A percentile compares a stretch with the other conserved stretches of the same genome.
Evolutionary conservation across 2,329 filamentous ascomycete species (phyloP).

Genomic region (Penicillium sclerotigenum): DNA sequence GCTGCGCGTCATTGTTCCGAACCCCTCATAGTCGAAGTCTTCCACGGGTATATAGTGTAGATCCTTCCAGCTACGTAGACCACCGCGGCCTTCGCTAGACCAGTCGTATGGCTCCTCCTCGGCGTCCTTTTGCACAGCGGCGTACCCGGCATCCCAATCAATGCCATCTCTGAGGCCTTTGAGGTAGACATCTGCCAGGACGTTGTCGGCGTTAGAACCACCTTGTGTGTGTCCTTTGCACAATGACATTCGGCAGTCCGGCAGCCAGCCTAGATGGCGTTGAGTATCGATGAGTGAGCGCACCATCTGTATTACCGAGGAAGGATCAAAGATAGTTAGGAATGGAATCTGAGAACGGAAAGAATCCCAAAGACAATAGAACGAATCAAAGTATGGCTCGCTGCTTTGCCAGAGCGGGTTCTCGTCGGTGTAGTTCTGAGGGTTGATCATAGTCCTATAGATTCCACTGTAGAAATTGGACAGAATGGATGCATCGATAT

Average conservation of each 20-base stretch:
- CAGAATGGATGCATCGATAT: slow-evolving; percentile 30
- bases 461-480: slow-evolving; percentile 66
- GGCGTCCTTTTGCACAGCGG: slow-evolving; percentile 67
- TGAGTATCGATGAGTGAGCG: slow-evolving; percentile 70
- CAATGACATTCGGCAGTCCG: slow-evolving; percentile 70
- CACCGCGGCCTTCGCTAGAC: slow-evolving; percentile 66
- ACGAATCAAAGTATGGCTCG: slow-evolving; percentile 71
- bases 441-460: slow-evolving; percentile 67
- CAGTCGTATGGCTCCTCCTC: slow-evolving; percentile 68
- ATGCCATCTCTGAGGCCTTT: slow-evolving; percentile 62
- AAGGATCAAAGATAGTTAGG: slow-evolving; percentile 64
- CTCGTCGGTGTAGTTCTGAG: slow-evolving; percentile 70
- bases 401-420: slow-evolving; percentile 63
- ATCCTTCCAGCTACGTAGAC: slow-evolving; percentile 66
- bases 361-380: slow-evolving; percentile 72
- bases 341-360: slow-evolving; percentile 68
- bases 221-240: slow-evolving; percentile 70
- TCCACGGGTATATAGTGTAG: slow-evolving; percentile 68
- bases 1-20: slow-evolving; percentile 66
- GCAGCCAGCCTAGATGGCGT: slow-evolving; percentile 65
- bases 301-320: slow-evolving; percentile 61
- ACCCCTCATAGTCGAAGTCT: slow-evolving; percentile 64
- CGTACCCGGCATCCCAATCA: slow-evolving; percentile 65
- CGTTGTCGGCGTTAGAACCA: slow-evolving; percentile 68
- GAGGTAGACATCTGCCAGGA: slow-evolving; percentile 65